Conservation (phyloP, 1,284 basidiomycete genomes). For the Trichosporon coremiiforme region DNA sequence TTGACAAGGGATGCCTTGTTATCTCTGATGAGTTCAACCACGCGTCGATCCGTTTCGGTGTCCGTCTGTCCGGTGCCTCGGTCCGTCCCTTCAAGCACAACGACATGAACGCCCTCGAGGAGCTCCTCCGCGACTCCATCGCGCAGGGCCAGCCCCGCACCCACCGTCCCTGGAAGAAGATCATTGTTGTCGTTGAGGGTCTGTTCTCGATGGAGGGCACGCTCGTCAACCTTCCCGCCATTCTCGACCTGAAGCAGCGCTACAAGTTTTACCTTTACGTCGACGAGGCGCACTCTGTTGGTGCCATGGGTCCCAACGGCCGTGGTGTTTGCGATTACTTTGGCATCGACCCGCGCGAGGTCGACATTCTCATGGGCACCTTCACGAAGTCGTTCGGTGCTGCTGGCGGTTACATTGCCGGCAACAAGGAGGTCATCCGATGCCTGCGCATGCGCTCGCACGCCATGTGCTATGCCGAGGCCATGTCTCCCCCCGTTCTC, state of each 20-base stretch:
- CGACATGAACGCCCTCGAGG: slow-evolving; percentile 82
- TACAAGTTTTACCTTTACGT: slow-evolving; percentile 99
- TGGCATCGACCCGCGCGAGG: slow-evolving; percentile 72
- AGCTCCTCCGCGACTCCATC: slow-evolving; percentile 83
- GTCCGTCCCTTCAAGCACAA: slow-evolving; percentile 98
- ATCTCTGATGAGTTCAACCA: slow-evolving; percentile 99
- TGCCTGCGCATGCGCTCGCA: slow-evolving; percentile 80
- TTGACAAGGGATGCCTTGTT: slow-evolving; percentile 87
- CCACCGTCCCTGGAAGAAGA: slow-evolving; percentile 98
- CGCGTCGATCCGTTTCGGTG: slow-evolving; percentile 90
- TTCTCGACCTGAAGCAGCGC: slow-evolving; percentile 86
- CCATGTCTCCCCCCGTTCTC: slow-evolving; percentile 86
- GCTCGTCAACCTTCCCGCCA: slow-evolving; percentile 76
- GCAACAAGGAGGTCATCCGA: slow-evolving; percentile 76
- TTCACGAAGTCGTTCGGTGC: slow-evolving; percentile 99
- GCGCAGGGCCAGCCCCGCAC: slow-evolving; percentile 97
- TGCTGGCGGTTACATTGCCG: slow-evolving; percentile 93
- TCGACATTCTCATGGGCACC: slow-evolving; percentile 98
- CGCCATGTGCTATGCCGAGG: slow-evolving; percentile 84
- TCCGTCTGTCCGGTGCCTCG: slow-evolving; percentile 82
- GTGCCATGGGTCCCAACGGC: slow-evolving; percentile 89
- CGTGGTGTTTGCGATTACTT: slow-evolving; percentile 97
- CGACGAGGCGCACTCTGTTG: slow-evolving; percentile 97
- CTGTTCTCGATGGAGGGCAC: slow-evolving; percentile 99
- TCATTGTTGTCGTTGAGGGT: slow-evolving; percentile 91